Evolutionary conservation across 2,329 filamentous ascomycete species (phyloP), one percentile per base, ranked within the genome.

Genomic region (Chrysosporium queenslandicum): DNA sequence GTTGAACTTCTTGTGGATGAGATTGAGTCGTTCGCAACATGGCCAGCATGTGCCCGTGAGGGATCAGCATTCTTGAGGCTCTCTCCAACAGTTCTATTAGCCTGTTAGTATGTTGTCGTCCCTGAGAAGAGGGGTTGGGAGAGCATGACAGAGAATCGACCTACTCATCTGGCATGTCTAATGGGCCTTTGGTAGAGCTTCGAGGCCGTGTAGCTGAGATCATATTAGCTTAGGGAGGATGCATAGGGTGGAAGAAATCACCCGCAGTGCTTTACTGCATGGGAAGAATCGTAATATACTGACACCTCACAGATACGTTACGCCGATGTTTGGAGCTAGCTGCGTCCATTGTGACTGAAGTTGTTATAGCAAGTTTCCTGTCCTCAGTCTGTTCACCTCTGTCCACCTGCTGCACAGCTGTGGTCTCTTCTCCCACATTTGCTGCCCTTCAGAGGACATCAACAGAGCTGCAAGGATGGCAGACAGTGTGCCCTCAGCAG

Each of bases 81-180:
- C 45, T 21, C 32, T 39, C n/a, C n/a, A n/a, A 36, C 30, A 23
- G 37, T 46, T 29, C 43, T 46, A 43, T 29, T 21, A 40, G 42
- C 45, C 42, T n/a, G 53, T 41, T 41, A 49, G 36, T 5, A 12
- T 18, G 18, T 6, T 6, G 7, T 12, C 18, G 27, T 25, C 40
- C 45, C 23, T 29, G 46, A 32, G 41, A 16, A 9, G 27, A 29
- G 27, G 27, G 9, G 9, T 4, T 29, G 9, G 4, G 27, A 4
- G 9, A 42, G 5, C 12, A 4, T 25, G 36, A 39, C 48, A 56
- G 46, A 36, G 36, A 37, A 18, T 37, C 7, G 20, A 67, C 81
- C 69, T 76, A 91, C 85, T 91, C 85, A 57, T 83, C 80, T 56
- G 62, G 58, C 52, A 74, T 71, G 61, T 92, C 87, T 18, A 94